Evolutionary conservation across 192 early-diverging fungal species (phyloP).

Genomic region (Backusella liffmaniae): DNA sequence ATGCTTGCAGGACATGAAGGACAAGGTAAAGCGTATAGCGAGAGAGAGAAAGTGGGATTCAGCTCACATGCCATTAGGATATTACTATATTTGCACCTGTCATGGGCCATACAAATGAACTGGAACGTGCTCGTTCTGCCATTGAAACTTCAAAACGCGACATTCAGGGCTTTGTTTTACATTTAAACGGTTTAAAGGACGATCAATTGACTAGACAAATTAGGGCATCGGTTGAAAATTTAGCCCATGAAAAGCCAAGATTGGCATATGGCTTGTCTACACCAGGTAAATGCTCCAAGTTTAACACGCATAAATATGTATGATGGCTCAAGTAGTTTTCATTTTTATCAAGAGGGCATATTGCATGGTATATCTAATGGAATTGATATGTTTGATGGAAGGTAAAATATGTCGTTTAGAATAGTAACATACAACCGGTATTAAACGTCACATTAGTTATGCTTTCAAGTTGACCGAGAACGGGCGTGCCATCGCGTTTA

Average conservation of each 20-base stretch:
- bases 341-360: slow-evolving; percentile 40
- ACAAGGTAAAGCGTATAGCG: slow-evolving; percentile 30
- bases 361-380: slow-evolving; percentile 50
- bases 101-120: slow-evolving; percentile 40
- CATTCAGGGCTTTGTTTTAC: slow-evolving; percentile 51
- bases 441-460: too few species aligned
- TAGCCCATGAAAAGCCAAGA: slow-evolving; percentile 56
- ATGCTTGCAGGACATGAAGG: slow-evolving; percentile 19
- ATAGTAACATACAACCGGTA: too few species aligned
- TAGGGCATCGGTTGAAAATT: slow-evolving; percentile 43
- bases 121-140: slow-evolving; percentile 50
- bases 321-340: background rate
- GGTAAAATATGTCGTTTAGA: slow-evolving; percentile 1
- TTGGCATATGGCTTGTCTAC: slow-evolving; percentile 52
- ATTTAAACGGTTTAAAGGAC: slow-evolving; percentile 34
- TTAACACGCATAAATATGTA: background rate
- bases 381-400: slow-evolving; percentile 69
- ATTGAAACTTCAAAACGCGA: slow-evolving; percentile 42
- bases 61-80: slow-evolving; percentile 3
- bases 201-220: slow-evolving; percentile 40
- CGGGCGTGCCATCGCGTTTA: slow-evolving; percentile 63
- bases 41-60: background rate
- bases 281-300: slow-evolving; percentile 39
- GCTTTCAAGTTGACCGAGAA: slow-evolving; percentile 60
- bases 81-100: slow-evolving; percentile 52